Evolutionary conservation across 2,329 filamentous ascomycete genomes (phyloP), one percentile per base, ranked within the genome.

Genomic region (Leptographium wingfieldii): DNA sequence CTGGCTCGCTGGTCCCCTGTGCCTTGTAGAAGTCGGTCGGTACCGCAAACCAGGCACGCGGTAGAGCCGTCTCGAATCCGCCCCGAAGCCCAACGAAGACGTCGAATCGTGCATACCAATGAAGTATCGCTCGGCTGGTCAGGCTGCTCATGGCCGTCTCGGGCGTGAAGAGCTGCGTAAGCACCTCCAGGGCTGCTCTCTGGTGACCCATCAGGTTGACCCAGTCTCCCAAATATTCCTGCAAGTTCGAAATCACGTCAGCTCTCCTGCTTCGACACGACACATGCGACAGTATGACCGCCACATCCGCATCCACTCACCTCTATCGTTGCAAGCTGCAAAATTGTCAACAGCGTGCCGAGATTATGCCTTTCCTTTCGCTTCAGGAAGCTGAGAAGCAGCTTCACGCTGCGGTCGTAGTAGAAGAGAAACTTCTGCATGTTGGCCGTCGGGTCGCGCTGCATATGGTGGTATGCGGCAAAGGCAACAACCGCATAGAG

Each of bases 141-240:
- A 86, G 78, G 11, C 86, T 87, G 64, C 87, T 77, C 74, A 86
- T 84, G 52, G 89, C 83, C 0, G 84, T 87, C 63, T 91, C 77
- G 0, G 90, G 88, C 0, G 85, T 90, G 69, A 90, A 92, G 0
- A 96, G 74, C 52, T 86, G 82, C 1, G 80, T 87, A 54, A 97
- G 75, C 66, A 97, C 86, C 64, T 90, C 84, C 68, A 88, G 83
- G 0, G 94, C 94, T 12, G 92, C 94, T 69, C 87, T 90, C 70
- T 96, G 92, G 70, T 97, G 94, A 27, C 91, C 89, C 73, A 94
- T 86, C 19, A 97, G 77, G 67, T 95, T 96, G 58, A 95, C 84
- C 91, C 91, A 97, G 69, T 99, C 94, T 14, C 94, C 94, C 54
- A 97, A 79, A 67, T 91, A 95, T 73, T 97, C 94, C 90, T 96